These are phyloP conservation scores for Botrytis medusae DNA, from an alignment of 2,329 filamentous ascomycete species.

Conservation along the genomic window DNA sequence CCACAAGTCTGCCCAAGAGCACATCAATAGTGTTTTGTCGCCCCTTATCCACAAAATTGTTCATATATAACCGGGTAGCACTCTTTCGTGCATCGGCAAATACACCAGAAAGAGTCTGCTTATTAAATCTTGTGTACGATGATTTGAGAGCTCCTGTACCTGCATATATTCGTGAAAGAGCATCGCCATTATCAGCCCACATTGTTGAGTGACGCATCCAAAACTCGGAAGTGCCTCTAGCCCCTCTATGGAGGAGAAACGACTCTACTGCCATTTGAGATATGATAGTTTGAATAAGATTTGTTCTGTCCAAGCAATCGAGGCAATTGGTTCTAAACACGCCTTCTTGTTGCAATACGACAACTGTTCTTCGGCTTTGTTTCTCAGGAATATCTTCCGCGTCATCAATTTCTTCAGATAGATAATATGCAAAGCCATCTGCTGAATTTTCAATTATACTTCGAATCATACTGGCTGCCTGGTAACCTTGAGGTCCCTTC, in stretches of 20 bases:
- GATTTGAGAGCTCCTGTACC: conserved; percentile 94
- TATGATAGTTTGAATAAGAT: conserved; percentile 92
- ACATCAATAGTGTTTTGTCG: conserved; percentile 94
- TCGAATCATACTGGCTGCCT: conserved; percentile 83
- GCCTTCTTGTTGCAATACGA: conserved; percentile 89
- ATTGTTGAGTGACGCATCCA: conserved; percentile 90
- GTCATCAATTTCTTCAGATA: conserved; percentile 67
- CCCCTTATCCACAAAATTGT: conserved; percentile 93
- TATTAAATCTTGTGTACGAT: conserved; percentile 89
- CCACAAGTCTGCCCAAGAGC: conserved; percentile 79
- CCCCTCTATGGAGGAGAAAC: conserved; percentile 72
- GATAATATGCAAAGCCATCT: conserved; percentile 88
- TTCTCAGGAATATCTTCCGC: conserved; percentile 43
- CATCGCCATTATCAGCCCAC: conserved; percentile 97
- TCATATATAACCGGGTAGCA: conserved; percentile 90
- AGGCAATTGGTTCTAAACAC: conserved; percentile 94
- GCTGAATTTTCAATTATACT: conserved; percentile 75
- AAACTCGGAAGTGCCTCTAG: conserved; percentile 73
- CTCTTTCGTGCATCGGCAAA: conserved; percentile 96
- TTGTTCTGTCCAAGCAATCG: conserved; percentile 93
- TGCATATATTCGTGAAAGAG: conserved; percentile 90
- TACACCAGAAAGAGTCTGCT: conserved; percentile 91
- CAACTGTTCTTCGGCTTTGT: conserved; percentile 50
- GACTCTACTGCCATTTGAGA: conserved; percentile 89
- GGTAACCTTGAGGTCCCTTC: conserved; percentile 80